A percentile compares a stretch with the other conserved stretches of the same genome.
phyloP scores from a whole-genome alignment of 2,329 filamentous ascomycete genomes.

The Ophiostoma ips region DNA sequence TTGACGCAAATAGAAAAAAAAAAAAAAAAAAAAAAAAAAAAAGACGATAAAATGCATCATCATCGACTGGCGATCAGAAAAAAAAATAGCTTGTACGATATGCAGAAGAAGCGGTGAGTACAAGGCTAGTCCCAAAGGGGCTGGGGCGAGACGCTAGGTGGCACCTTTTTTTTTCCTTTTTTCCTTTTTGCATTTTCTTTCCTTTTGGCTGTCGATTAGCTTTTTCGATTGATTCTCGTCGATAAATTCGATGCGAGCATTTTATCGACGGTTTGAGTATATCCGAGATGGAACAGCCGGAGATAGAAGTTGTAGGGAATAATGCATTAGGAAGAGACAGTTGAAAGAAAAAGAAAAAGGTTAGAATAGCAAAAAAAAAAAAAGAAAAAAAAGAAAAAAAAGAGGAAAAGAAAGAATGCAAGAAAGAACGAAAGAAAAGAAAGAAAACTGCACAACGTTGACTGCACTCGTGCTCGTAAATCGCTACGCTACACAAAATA shows the following conservation, averaged over 20 bases:
- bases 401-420: background rate
- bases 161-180: background rate
- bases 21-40: background rate
- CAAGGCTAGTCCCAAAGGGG: conserved; percentile 10
- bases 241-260: no score
- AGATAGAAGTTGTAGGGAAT: no score
- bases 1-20: conserved; percentile 8
- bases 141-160: conserved; percentile 10
- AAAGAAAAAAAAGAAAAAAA: background rate
- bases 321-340: no score
- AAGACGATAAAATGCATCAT: background rate
- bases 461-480: no score
- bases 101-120: conserved; percentile 12
- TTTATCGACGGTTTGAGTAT: no score
- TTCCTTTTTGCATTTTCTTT: background rate
- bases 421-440: background rate
- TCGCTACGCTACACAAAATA: no score
- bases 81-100: background rate
- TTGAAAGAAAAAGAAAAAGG: background rate
- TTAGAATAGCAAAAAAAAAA: background rate
- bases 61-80: no score
- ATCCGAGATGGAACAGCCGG: no score
- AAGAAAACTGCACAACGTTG: no score
- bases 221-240: no score
- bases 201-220: no score